Evolutionary conservation across 1,284 basidiomycete genomes (phyloP).

Genomic region (Entoloma clypeatum): DNA sequence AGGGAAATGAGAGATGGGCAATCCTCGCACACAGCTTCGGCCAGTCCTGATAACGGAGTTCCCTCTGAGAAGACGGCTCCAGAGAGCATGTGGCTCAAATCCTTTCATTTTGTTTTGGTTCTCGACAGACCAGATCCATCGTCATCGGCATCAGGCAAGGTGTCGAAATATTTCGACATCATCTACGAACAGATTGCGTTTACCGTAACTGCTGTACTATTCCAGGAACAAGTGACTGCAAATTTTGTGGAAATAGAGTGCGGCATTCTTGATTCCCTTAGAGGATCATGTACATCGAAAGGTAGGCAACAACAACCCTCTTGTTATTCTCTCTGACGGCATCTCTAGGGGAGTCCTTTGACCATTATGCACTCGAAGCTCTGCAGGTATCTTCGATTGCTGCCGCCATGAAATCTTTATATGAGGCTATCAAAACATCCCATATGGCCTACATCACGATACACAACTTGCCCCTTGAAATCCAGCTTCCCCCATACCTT

Average conservation of each 20-base stretch:
- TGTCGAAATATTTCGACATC: slow-evolving; percentile 75
- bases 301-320: slow-evolving; percentile 35
- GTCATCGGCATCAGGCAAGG: slow-evolving; percentile 71
- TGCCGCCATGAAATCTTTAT: slow-evolving; percentile 68
- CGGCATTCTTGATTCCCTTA: slow-evolving; percentile 60
- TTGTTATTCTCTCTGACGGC: slow-evolving; percentile 1
- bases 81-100: slow-evolving; percentile 58
- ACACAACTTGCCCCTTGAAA: slow-evolving; percentile 70
- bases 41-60: slow-evolving; percentile 31
- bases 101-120: slow-evolving; percentile 87
- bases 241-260: slow-evolving; percentile 82
- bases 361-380: slow-evolving; percentile 53
- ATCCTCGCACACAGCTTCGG: slow-evolving; percentile 26
- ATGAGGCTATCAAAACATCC: slow-evolving; percentile 68
- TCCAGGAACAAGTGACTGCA: slow-evolving; percentile 79
- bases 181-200: slow-evolving; percentile 87
- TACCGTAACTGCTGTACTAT: slow-evolving; percentile 84
- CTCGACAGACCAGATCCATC: slow-evolving; percentile 88
- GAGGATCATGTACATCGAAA: slow-evolving; percentile 63
- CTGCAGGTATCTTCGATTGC: slow-evolving; percentile 70
- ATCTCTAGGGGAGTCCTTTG: slow-evolving; percentile 50
- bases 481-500: slow-evolving; percentile 78
- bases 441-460: slow-evolving; percentile 74
- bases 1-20: slow-evolving; percentile 47
- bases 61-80: slow-evolving; percentile 28